A percentile compares a stretch with the other conserved stretches of the same genome.
Evolutionary conservation across 768 basidiomycete genomes (phyloP).

Genomic region (Trametes maxima): DNA sequence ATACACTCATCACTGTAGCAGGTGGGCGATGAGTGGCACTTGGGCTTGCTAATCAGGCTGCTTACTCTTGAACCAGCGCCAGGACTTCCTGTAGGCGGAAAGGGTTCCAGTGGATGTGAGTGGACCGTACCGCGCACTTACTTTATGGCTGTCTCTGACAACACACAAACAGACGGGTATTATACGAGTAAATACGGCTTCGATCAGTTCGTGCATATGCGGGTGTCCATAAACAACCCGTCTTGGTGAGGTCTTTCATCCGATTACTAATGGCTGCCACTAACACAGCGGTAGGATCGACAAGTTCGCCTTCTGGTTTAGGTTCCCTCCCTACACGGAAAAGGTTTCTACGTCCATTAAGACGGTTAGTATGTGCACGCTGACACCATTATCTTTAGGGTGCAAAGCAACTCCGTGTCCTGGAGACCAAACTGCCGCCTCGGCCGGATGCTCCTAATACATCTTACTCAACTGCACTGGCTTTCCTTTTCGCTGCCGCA

Average conservation of each 20-base stretch:
- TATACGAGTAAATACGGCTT: slow-evolving; percentile 76
- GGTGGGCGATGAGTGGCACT: slow-evolving; percentile 40
- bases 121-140: neutral
- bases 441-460: neutral
- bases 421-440: slow-evolving; percentile 1
- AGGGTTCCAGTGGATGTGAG: slow-evolving; percentile 71
- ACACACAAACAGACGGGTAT: slow-evolving; percentile 50
- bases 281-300: slow-evolving; percentile 32
- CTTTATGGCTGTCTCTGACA: neutral
- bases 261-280: neutral
- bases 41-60: neutral
- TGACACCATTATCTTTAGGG: neutral
- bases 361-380: neutral
- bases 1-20: slow-evolving; percentile 59
- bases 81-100: slow-evolving; percentile 73
- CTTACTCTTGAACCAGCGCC: slow-evolving; percentile 40
- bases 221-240: slow-evolving; percentile 52
- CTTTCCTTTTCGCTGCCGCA: neutral
- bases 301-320: slow-evolving; percentile 28
- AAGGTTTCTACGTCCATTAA: neutral
- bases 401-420: neutral
- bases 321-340: slow-evolving; percentile 41
- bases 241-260: slow-evolving; percentile 33
- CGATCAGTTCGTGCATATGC: slow-evolving; percentile 75
- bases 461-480: neutral